Base-by-base conservation (phyloP, 2,329 filamentous ascomycete species). In the Colletotrichum sp. region DNA sequence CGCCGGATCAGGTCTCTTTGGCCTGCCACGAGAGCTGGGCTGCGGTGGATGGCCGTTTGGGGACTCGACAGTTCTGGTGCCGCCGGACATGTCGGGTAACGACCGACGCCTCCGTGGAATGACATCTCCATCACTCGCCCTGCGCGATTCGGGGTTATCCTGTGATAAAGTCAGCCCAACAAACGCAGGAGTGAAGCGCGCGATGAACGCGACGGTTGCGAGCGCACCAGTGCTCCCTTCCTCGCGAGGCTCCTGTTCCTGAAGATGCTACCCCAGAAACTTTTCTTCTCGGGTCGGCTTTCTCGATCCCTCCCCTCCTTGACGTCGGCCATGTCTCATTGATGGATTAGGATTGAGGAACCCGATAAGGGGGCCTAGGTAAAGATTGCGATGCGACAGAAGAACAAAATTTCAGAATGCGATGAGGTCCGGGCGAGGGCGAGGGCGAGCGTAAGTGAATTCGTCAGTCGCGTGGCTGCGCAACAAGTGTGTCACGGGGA, bases 241-340 rank as follows among this genome's bases (percentile, higher is more conserved):
- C 82, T 83, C 27, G 86, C 84, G 69, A 85, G 83, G 81, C 87
- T 89, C 76, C 86, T 86, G 77, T 84, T 87, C 77, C 89, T 87
- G 78, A 92, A 86, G 71, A 92, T 82, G 76, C 84, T 85, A 36
- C 85, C 84, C 87, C 86, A 88, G 77, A 90, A 88, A 65, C 86
- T 83, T 79, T 86, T 88, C 82, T 87, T 87, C 79, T 85, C 85
- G 69, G 78, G 77, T n/a, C 71, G 81, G 55, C 74, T 65, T 62
- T 76, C 70, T 65, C 70, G 64, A 27, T 74, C 64, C 52, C 64
- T 59, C 59, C 34, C 73, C 16, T 82, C 81, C 63, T 78, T 78
- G 68, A 81, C 80, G 68, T 84, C 83, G 68, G 84, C 81, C 84
- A 84, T 85, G 78, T 62, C 75, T 71, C 71, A 77, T 78, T 71